These are phyloP conservation scores for Phytophthora chlamydospora DNA, from an alignment of 352 stramenopile genomes.

Conservation along the genomic window DNA sequence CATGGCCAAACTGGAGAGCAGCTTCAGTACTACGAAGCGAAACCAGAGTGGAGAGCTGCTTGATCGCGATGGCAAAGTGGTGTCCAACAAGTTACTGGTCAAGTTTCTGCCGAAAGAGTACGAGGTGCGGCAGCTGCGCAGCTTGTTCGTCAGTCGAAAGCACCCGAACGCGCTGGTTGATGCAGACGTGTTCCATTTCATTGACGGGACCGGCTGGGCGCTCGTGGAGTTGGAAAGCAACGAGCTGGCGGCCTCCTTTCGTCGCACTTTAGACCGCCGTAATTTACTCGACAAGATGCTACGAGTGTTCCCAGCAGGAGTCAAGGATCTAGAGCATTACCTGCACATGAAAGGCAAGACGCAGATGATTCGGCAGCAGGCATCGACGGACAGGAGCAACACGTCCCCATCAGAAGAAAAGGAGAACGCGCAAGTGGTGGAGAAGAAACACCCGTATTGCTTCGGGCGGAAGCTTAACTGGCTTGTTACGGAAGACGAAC, in stretches of 20 bases:
- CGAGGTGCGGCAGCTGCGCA: conserved; percentile 43
- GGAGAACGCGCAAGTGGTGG: conserved; percentile 18
- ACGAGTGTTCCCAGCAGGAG: conserved; percentile 60
- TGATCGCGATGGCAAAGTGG: conserved; percentile 51
- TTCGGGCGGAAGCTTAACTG: conserved; percentile 82
- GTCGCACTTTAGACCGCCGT: conserved; percentile 64
- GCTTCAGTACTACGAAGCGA: conserved; percentile 26
- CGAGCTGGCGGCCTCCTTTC: conserved; percentile 52
- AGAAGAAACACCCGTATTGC: conserved; percentile 45
- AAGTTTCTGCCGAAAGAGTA: conserved; percentile 69
- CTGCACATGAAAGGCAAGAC: conserved; percentile 50
- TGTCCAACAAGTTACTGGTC: conserved; percentile 72
- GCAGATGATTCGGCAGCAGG: conserved; percentile 42
- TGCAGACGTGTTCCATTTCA: conserved; percentile 77
- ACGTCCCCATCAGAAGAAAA: conserved; percentile 26
- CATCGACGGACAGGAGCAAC: conserved; percentile 26
- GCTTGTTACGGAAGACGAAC: conserved; percentile 63
- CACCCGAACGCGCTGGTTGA: conserved; percentile 46
- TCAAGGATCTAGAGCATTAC: conserved; percentile 72
- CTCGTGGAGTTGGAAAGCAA: conserved; percentile 69
- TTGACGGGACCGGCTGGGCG: conserved; percentile 74
- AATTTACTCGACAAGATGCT: conserved; percentile 55
- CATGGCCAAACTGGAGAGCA: conserved; percentile 20
- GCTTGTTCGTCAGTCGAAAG: conserved; percentile 52
- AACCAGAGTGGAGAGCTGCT: conserved; percentile 46